phyloP scores from a whole-genome alignment of 1,284 basidiomycete species.

The Sporisorium graminicola region DNA sequence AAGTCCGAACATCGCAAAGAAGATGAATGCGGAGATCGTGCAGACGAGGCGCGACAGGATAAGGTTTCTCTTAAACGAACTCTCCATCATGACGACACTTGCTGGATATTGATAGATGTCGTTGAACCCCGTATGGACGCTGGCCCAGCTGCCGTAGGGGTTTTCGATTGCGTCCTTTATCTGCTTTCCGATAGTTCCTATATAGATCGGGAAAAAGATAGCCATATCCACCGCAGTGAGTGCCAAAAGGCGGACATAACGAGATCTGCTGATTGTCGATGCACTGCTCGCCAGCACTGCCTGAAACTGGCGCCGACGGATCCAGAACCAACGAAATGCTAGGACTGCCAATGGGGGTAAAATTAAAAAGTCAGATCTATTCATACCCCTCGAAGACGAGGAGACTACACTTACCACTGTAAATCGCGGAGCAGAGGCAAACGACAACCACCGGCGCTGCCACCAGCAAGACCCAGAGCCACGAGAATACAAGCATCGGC shows the following conservation, averaged over 20 bases:
- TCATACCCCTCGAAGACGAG: neutral
- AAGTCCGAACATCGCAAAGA: conserved; percentile 33
- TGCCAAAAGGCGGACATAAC: conserved; percentile 15
- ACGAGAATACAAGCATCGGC: conserved; percentile 9
- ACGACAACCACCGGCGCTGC: conserved; percentile 14
- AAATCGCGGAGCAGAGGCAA: conserved; percentile 8
- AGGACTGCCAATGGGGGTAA: conserved; percentile 8
- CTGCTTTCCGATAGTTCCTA: neutral
- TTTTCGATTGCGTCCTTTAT: conserved; percentile 3
- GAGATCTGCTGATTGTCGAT: conserved; percentile 15
- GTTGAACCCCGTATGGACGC: conserved; percentile 13
- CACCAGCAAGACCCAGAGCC: conserved; percentile 19
- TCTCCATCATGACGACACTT: neutral
- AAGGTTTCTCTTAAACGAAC: neutral
- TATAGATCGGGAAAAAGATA: conserved; percentile 18
- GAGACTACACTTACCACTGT: conserved; percentile 20
- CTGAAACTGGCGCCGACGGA: conserved; percentile 28
- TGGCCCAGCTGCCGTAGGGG: conserved; percentile 19
- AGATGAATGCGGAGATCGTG: conserved; percentile 15
- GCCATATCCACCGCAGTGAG: conserved; percentile 20
- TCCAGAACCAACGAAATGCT: conserved; percentile 32
- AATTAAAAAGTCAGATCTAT: neutral
- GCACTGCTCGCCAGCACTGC: conserved; percentile 23
- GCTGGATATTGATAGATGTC: neutral
- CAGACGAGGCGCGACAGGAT: conserved; percentile 18